Evolutionary conservation across 1,139 yeast species (phyloP).

Genomic region (Debaryomyces sp.): DNA sequence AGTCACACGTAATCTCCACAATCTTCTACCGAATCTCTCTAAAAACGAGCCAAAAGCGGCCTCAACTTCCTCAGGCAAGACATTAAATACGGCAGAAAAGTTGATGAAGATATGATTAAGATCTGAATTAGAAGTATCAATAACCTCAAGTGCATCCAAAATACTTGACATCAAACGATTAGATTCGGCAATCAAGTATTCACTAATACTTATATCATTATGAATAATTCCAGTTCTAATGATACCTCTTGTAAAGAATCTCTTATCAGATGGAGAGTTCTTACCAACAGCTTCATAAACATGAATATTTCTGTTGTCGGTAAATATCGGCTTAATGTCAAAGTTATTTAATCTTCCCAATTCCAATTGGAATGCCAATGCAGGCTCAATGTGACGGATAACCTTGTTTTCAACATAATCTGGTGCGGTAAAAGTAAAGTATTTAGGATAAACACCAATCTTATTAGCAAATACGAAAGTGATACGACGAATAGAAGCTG

Average conservation of each 20-base stretch:
- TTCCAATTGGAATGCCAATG: constrained; percentile 96
- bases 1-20: constrained; percentile 95
- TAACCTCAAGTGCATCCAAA: constrained; percentile 89
- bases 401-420: constrained; percentile 81
- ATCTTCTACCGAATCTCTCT: constrained; percentile 95
- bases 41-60: constrained; percentile 97
- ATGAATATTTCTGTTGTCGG: constrained; percentile 96
- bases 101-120: constrained; percentile 95
- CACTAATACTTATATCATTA: constrained; percentile 90
- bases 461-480: constrained; percentile 86
- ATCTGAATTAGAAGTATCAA: constrained; percentile 93
- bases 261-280: constrained; percentile 89
- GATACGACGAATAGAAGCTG: constrained; percentile 83
- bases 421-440: constrained; percentile 94
- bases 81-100: constrained; percentile 92
- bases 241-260: constrained; percentile 96
- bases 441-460: constrained; percentile 88
- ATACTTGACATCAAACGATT: constrained; percentile 95
- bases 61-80: constrained; percentile 93
- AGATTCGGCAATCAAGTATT: constrained; percentile 93
- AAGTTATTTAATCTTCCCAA: constrained; percentile 92
- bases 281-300: constrained; percentile 96
- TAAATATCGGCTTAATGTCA: constrained; percentile 90
- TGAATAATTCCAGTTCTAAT: constrained; percentile 94
- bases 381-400: constrained; percentile 97